Evolutionary conservation across 345 rosid genomes (phyloP), one percentile per base, ranked within the genome.

Genomic region (Microthlaspi erraticum): DNA sequence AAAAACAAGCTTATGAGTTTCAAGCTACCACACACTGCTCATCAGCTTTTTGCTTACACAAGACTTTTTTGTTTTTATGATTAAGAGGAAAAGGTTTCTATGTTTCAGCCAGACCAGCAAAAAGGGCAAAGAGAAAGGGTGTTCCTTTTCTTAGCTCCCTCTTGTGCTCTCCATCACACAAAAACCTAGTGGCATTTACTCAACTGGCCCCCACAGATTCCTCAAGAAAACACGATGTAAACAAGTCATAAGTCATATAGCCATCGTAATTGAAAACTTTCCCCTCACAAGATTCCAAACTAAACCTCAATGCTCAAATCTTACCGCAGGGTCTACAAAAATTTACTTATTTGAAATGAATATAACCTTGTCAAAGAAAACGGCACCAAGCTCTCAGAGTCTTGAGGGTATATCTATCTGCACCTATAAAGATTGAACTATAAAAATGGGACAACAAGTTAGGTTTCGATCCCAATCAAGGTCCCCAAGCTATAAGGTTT

Each of bases 91-190:
- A 14, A 50, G 4, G 10, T 51, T 43, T 74, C 78, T 41, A 60
- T 67, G 78, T 74, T 67, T 74, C 73, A 74, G 12, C 67, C 63
- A 51, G 68, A 74, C 68, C 78, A 66, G n/a, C 50, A 60, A 51
- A 74, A 74, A 60, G 67, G 10, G 17, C 3, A 45, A n/a, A 55
- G 46, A 44, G 57, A 46, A 56, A 64, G 37, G n/a, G 29, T 52
- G 60, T 51, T 23, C 8, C 18, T 53, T 62, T 68, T 60, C 45
- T 61, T 16, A 17, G 64, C 69, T 52, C 31, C 59, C 43, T 55
- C 77, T 73, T 65, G 7, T 55, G 45, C 44, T 54, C 68, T 75
- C 74, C 64, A 68, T 61, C 78, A 75, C 78, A 68, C 58, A 61
- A 61, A 68, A 60, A 68, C 64, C 3, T 53, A 62, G 57, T 75